These are phyloP conservation scores for Aspergillus hiratsukae DNA, from an alignment of 2,329 filamentous ascomycete genomes.

Conservation along the genomic window DNA sequence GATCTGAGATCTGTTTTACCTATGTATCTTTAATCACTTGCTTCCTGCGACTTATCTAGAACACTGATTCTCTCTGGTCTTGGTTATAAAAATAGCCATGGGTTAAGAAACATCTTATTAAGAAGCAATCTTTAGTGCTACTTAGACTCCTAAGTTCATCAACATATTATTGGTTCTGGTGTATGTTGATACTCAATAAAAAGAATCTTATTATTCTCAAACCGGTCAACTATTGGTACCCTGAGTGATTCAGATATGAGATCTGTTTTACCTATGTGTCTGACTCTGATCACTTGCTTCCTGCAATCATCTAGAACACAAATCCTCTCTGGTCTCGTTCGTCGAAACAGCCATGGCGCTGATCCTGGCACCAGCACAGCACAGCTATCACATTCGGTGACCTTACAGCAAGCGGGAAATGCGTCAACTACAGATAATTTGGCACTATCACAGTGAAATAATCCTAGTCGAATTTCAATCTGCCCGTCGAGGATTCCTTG, in stretches of 20 bases:
- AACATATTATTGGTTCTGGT: neutral
- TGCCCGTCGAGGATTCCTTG: conserved; percentile 1
- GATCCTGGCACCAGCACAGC: neutral
- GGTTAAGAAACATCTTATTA: neutral
- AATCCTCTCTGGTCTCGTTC: neutral
- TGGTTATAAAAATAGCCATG: no score
- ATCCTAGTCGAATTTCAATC: neutral
- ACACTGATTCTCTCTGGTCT: no score
- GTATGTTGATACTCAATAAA: neutral
- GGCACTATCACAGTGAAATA: neutral
- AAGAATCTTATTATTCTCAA: neutral
- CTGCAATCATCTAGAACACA: neutral
- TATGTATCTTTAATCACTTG: no score
- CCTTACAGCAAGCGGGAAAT: neutral
- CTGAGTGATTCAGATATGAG: neutral
- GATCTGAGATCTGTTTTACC: no score
- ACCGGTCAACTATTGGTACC: neutral
- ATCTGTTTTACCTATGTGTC: neutral
- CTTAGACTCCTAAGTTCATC: neutral
- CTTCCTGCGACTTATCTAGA: no score
- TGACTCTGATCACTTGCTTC: neutral
- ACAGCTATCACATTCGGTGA: neutral
- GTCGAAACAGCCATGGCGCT: neutral
- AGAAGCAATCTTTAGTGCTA: neutral
- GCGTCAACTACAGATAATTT: neutral